A percentile compares a stretch with the other conserved stretches of the same genome.
These are phyloP conservation scores for Pulveroboletus sp. DNA, from an alignment of 768 basidiomycete genomes.

Conservation along the genomic window DNA sequence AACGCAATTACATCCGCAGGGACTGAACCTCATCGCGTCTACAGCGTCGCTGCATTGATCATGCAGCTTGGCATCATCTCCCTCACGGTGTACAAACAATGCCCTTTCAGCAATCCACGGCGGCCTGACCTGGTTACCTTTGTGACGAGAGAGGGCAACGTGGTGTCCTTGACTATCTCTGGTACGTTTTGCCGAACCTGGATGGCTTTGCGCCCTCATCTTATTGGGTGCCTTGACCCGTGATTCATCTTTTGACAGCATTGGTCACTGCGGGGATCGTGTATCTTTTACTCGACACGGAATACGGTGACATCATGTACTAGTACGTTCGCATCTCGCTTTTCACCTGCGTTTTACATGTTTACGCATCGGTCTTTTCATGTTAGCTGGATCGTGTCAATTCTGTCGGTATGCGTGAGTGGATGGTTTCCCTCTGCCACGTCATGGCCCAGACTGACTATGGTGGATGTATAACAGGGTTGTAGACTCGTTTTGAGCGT, in stretches of 20 bases:
- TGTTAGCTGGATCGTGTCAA: constrained; percentile 5
- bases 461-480: not conserved
- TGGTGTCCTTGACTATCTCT: not conserved
- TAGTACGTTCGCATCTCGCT: constrained; percentile 3
- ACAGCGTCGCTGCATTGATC: not conserved
- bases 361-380: not conserved
- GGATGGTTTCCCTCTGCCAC: not conserved
- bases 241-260: not conserved
- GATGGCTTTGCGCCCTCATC: not conserved
- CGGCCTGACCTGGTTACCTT: not conserved
- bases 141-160: constrained; percentile 3
- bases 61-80: constrained; percentile 1
- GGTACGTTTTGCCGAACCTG: not conserved
- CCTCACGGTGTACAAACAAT: constrained; percentile 6
- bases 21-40: not conserved
- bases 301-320: constrained; percentile 8
- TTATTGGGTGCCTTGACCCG: not conserved
- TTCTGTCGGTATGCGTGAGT: constrained; percentile 9
- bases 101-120: not conserved
- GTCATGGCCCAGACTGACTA: not conserved
- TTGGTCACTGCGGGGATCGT: constrained; percentile 1
- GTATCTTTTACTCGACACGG: constrained; percentile 5
- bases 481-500: constrained; percentile 6
- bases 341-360: not conserved
- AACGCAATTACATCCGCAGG: not conserved